A percentile compares a stretch with the other conserved stretches of the same genome.
Evolutionary conservation across 129 eudicot species (phyloP).

Genomic region (Chrysanthemum seticuspe): DNA sequence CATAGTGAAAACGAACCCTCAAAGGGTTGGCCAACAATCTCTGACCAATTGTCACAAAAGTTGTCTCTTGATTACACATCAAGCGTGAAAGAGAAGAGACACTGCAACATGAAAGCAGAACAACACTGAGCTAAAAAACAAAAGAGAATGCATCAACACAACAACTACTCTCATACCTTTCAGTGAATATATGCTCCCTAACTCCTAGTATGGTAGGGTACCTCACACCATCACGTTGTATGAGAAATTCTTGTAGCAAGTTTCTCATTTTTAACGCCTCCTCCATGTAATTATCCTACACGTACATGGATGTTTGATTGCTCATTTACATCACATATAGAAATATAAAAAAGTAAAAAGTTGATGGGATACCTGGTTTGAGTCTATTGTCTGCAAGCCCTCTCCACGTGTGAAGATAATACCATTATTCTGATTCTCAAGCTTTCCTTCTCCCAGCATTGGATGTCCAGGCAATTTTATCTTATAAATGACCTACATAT

Average conservation of each 20-base stretch:
- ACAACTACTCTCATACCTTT: too few species aligned
- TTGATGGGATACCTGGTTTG: slow-evolving; percentile 74
- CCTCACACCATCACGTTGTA: slow-evolving; percentile 85
- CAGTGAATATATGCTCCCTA: slow-evolving; percentile 94
- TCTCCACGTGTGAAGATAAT: slow-evolving; percentile 97
- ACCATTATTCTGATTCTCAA: slow-evolving; percentile 97
- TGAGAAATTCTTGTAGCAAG: slow-evolving; percentile 91
- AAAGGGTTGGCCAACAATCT: too few species aligned
- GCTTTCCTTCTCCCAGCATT: slow-evolving; percentile 96
- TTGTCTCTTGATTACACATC: too few species aligned
- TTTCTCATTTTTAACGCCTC: slow-evolving; percentile 98
- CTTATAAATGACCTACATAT: slow-evolving; percentile 69
- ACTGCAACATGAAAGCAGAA: slow-evolving; percentile 37
- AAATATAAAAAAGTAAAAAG: neutral
- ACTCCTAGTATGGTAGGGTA: slow-evolving; percentile 90
- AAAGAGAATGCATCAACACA: too few species aligned
- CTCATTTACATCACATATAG: neutral
- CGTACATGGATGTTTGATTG: neutral
- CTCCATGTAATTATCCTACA: slow-evolving; percentile 97
- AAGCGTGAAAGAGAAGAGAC: slow-evolving; percentile 76
- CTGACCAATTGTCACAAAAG: too few species aligned
- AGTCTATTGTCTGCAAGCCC: slow-evolving; percentile 95
- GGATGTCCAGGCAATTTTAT: slow-evolving; percentile 96
- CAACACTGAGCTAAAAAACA: too few species aligned
- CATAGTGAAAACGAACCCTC: too few species aligned